These are phyloP conservation scores for Viola odorata DNA, from an alignment of 345 rosid species.

Conservation along the genomic window DNA sequence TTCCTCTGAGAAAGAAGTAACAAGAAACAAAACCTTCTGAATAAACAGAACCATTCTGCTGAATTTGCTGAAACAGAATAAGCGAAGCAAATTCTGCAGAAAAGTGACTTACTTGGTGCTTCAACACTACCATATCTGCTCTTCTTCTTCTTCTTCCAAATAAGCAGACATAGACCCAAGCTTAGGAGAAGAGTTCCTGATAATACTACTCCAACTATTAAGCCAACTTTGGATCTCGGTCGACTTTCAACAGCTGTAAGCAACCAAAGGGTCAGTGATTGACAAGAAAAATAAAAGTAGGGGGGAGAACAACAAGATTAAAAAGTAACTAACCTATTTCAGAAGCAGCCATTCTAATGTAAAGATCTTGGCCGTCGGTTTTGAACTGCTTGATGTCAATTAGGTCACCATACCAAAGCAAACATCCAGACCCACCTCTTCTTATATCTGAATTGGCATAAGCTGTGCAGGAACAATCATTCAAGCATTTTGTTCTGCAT, in stretches of 20 bases:
- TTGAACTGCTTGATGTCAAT: conserved; percentile 13
- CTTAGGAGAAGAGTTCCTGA: neutral
- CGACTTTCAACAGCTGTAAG: neutral
- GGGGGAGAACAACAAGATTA: too few species aligned
- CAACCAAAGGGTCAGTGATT: neutral
- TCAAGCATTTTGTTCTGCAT: conserved; percentile 14
- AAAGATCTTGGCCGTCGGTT: conserved; percentile 13
- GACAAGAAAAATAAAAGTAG: neutral
- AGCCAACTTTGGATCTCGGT: neutral
- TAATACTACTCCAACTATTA: neutral
- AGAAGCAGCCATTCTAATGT: conserved; percentile 10
- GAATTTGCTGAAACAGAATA: neutral
- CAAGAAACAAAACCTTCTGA: neutral
- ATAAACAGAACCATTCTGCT: neutral
- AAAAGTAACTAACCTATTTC: conserved; percentile 6
- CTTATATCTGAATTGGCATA: conserved; percentile 10
- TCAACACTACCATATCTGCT: neutral
- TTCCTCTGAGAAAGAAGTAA: neutral
- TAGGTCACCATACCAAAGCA: conserved; percentile 18
- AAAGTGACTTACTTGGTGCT: neutral
- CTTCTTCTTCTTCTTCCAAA: neutral
- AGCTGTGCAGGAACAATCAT: conserved; percentile 21
- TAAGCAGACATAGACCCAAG: neutral
- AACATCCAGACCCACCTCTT: conserved; percentile 12
- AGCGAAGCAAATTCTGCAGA: neutral